Base-by-base conservation (phyloP, 148 eudicot genomes). In the Cornus florida region DNA sequence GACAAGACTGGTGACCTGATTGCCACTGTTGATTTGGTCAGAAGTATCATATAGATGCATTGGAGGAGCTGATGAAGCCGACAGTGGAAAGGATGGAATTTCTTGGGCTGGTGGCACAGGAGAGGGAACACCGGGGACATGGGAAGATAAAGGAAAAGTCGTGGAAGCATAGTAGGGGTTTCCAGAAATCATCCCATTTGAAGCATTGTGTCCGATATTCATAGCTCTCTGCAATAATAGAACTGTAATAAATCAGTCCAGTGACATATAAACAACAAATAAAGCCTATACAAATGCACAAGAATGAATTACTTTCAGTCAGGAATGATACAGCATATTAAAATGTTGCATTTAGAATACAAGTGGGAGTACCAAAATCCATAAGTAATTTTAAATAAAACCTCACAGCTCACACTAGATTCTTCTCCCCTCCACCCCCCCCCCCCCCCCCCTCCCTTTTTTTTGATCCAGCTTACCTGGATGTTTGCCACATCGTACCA, bases 141-240 rank as follows among this genome's bases (percentile, higher is more conserved):
- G 83, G 10, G 81, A 71, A 53, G 91, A 80, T 13, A 83, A 71
- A 43, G 92, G 83, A 57, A 77, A 68, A 12, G 67, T 83, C 28
- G 85, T 22, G 68, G 86, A 53, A 46, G 77, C 24, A 74, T 86
- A 89, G 43, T 89, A 84, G 10, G 75, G 82, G n/a, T 85, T 87
- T 70, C 81, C 85, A 75, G 91, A 79, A 66, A 75, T 81, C 62
- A 80, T 83, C 10, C 59, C 46, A 75, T 77, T 80, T 43, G 90
- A 76, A 60, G 81, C 73, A 57, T 72, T 82, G 69, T 91, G 83
- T 23, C 91, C 88, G 70, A 86, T 78, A 79, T 88, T 87, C 83
- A 89, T 85, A 66, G 92, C 90, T 10, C 79, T 88, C 97, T 92
- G 90, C 81, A 82, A 59, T 11, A 67, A 78, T 43, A 78, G 32